phyloP scores from a whole-genome alignment of 805 yeast species.

The Metschnikowia gruessii region DNA sequence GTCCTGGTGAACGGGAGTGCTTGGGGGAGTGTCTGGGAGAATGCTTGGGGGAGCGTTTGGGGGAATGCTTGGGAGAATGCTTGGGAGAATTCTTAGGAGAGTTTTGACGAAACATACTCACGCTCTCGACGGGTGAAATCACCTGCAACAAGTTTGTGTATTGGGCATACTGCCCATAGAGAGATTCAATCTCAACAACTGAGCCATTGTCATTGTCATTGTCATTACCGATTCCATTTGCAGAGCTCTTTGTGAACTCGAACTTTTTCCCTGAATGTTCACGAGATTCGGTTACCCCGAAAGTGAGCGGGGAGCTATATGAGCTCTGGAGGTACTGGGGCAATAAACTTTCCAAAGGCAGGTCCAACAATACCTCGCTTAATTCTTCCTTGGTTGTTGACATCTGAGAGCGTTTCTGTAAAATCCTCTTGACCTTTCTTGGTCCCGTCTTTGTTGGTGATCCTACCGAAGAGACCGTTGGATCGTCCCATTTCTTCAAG shows the following conservation, averaged over 20 bases:
- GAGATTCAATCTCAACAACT: constrained; percentile 5
- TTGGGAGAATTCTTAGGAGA: neutral
- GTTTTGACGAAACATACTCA: constrained; percentile 5
- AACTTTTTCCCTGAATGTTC: neutral
- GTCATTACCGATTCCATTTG: too few relatives aligned
- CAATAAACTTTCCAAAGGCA: constrained; percentile 8
- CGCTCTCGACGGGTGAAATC: constrained; percentile 8
- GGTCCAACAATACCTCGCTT: neutral
- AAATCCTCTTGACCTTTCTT: neutral
- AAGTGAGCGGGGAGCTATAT: constrained; percentile 9
- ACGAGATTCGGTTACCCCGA: neutral
- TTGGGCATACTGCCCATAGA: constrained; percentile 6
- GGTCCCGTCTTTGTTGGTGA: neutral
- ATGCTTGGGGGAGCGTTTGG: neutral
- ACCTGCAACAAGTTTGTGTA: constrained; percentile 6
- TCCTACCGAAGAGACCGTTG: neutral
- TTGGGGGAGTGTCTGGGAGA: constrained; percentile 1
- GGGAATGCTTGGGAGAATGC: constrained; percentile 1
- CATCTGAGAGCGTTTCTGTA: neutral
- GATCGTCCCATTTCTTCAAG: neutral
- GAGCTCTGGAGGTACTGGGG: constrained; percentile 9
- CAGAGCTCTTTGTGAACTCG: neutral
- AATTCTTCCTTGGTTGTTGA: neutral
- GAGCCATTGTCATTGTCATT: neutral
- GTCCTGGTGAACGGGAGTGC: constrained; percentile 1